Percentiles rank a stretch among this genome's conserved stretches.
Evolutionary conservation across 2,329 filamentous ascomycete species (phyloP).

Genomic region (Paraphoma sp.): DNA sequence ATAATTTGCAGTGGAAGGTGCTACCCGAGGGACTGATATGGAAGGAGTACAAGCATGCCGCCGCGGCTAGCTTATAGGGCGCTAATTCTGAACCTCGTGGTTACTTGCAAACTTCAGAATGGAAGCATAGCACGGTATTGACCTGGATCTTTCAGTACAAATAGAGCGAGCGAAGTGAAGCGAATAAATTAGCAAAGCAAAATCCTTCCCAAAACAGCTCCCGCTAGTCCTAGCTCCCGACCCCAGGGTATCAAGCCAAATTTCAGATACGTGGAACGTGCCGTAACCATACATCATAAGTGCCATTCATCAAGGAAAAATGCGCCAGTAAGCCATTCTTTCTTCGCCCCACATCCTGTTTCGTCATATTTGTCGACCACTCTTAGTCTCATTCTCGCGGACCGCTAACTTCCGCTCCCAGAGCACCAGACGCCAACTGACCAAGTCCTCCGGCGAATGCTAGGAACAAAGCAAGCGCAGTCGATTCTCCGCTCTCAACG

Average conservation of each 20-base stretch:
- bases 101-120: too few species aligned
- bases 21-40: conserved; percentile 25
- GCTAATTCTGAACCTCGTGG: too few species aligned
- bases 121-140: too few species aligned
- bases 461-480: conserved; percentile 43
- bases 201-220: not conserved
- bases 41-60: conserved; percentile 17
- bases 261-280: not conserved
- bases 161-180: not conserved
- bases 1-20: conserved; percentile 25
- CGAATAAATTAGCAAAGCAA: not conserved
- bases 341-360: too few species aligned
- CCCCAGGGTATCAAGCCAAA: not conserved
- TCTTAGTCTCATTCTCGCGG: conserved; percentile 16
- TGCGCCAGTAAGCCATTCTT: too few species aligned
- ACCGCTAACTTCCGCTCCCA: conserved; percentile 45
- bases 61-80: not conserved
- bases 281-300: not conserved
- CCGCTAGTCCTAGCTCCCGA: not conserved
- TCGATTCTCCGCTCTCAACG: conserved; percentile 42
- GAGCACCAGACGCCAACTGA: conserved; percentile 37
- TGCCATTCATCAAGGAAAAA: too few species aligned
- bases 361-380: too few species aligned
- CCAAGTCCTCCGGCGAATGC: conserved; percentile 44
- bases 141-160: too few species aligned